phyloP scores from a whole-genome alignment of 495 filamentous ascomycete species.

The Daldinia vernicosa region DNA sequence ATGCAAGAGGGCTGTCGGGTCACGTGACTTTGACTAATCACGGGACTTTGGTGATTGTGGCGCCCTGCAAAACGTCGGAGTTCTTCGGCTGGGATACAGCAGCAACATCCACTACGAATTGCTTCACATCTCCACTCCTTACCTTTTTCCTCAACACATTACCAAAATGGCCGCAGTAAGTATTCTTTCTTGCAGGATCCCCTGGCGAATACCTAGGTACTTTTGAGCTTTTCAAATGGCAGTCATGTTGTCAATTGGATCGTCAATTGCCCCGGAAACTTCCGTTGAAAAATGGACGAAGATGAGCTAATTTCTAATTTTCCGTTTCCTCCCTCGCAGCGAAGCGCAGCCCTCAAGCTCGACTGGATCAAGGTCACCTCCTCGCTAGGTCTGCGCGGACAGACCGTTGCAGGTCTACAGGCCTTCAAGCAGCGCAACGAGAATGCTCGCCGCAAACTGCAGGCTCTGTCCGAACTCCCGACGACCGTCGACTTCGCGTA shows the following conservation, averaged over 20 bases:
- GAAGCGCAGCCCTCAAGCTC: conserved; percentile 98
- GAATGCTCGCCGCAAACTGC: conserved; percentile 92
- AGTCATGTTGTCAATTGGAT: conserved; percentile 26
- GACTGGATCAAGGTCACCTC: conserved; percentile 93
- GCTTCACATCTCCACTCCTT: conserved; percentile 56
- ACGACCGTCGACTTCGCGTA: conserved; percentile 88
- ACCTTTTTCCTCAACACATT: conserved; percentile 57
- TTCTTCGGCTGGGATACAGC: conserved; percentile 32
- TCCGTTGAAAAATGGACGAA: conserved; percentile 1
- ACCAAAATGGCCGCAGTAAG: conserved; percentile 89
- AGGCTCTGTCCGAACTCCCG: conserved; percentile 77
- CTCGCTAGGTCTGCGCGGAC: conserved; percentile 94
- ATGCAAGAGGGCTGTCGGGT: neutral
- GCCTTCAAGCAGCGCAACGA: conserved; percentile 99
- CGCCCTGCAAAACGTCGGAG: conserved; percentile 34
- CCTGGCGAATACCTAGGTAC: neutral
- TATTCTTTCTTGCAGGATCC: conserved; percentile 42
- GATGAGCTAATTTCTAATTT: conserved; percentile 61
- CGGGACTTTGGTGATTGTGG: conserved; percentile 14
- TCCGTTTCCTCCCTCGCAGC: conserved; percentile 62
- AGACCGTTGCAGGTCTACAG: conserved; percentile 87
- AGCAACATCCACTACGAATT: conserved; percentile 47
- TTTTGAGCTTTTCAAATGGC: neutral
- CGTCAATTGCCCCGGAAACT: conserved; percentile 17
- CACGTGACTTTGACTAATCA: conserved; percentile 44